phyloP scores from a whole-genome alignment of 1,284 basidiomycete species.

The Ustilago shanxiensis region DNA sequence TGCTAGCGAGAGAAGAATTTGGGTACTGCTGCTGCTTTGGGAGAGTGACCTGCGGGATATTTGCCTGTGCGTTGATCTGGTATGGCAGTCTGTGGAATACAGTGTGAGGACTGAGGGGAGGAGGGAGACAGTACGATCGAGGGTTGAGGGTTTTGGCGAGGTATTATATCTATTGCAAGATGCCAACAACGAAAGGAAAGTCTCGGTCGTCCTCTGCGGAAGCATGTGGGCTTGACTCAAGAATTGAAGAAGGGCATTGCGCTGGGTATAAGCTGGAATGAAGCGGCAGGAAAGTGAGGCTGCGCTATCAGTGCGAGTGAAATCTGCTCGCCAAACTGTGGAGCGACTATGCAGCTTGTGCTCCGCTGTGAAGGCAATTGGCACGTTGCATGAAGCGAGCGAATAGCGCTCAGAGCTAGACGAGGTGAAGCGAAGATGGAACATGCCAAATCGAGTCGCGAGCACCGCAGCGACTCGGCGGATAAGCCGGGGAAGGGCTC shows the following conservation, averaged over 20 bases:
- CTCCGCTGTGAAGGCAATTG: background rate
- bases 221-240: background rate
- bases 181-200: background rate
- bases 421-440: conserved; percentile 10
- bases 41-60: conserved; percentile 3
- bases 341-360: background rate
- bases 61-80: background rate
- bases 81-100: background rate
- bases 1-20: conserved; percentile 8
- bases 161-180: conserved; percentile 23
- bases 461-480: background rate
- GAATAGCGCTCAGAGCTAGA: conserved; percentile 15
- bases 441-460: background rate
- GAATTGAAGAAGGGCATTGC: background rate
- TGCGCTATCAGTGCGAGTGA: background rate
- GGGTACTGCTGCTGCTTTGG: background rate
- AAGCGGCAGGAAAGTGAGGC: background rate
- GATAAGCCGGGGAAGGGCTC: conserved; percentile 8
- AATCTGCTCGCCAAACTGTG: conserved; percentile 10
- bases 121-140: background rate
- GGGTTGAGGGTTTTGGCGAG: conserved; percentile 27
- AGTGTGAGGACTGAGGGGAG: conserved; percentile 1
- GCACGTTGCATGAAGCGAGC: background rate
- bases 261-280: background rate
- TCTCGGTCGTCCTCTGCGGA: background rate